Conservation (phyloP, 495 filamentous ascomycete species). For the Aspergillus olivimuriae region DNA sequence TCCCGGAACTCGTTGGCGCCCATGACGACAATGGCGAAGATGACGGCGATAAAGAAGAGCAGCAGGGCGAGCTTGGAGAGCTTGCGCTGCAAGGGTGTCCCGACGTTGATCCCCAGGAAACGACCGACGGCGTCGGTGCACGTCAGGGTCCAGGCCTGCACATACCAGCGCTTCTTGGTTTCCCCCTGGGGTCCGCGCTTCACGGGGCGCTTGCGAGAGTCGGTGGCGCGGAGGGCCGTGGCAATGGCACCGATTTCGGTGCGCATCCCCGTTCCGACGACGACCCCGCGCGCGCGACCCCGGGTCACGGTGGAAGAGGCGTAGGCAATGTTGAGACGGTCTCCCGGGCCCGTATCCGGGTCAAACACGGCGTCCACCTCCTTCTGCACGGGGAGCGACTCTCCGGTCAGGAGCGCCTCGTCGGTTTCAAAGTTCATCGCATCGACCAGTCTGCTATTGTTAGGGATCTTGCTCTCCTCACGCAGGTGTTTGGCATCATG, state of each 20-base stretch:
- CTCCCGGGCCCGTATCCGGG: conserved; percentile 54
- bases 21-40: conserved; percentile 65
- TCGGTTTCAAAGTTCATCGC: conserved; percentile 68
- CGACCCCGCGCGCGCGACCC: conserved; percentile 61
- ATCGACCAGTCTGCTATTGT: conserved; percentile 44
- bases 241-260: conserved; percentile 71
- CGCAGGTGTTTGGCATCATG: too few species aligned
- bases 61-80: conserved; percentile 63
- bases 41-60: conserved; percentile 61
- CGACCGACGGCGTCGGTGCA: conserved; percentile 57
- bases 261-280: conserved; percentile 64
- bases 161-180: conserved; percentile 58
- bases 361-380: conserved; percentile 38
- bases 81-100: conserved; percentile 63
- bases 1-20: conserved; percentile 54
- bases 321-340: conserved; percentile 66
- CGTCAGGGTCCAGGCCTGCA: conserved; percentile 63
- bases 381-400: conserved; percentile 67
- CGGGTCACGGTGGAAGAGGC: conserved; percentile 67
- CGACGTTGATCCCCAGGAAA: conserved; percentile 65
- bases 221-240: conserved; percentile 47
- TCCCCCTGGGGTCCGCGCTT: conserved; percentile 52
- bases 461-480: too few species aligned
- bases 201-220: conserved; percentile 41
- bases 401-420: conserved; percentile 70